phyloP scores from a whole-genome alignment of 257 asterid species.

The Solanum chmielewskii region DNA sequence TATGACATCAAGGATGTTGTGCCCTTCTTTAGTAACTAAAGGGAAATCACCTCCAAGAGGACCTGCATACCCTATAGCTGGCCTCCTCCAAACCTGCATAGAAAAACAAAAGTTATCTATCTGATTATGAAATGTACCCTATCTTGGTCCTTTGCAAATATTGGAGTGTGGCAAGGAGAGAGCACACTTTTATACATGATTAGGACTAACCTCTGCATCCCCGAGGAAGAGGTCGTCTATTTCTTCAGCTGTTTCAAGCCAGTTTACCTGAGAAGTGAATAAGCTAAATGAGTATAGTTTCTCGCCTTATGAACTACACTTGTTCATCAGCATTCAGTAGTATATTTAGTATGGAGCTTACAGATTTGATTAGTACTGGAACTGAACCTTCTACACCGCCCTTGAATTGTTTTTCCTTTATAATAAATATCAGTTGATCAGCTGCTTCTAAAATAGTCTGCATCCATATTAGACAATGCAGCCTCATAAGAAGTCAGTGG shows the following conservation, averaged over 20 bases:
- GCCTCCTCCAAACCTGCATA: conserved; percentile 63
- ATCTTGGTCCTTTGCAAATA: background rate
- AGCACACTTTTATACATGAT: background rate
- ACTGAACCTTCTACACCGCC: conserved; percentile 53
- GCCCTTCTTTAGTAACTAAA: conserved; percentile 57
- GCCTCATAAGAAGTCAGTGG: background rate
- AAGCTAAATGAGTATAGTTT: background rate
- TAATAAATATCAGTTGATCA: conserved; percentile 44
- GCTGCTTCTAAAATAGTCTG: conserved; percentile 59
- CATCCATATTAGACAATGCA: conserved; percentile 28
- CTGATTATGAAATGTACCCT: background rate
- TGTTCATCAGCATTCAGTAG: background rate
- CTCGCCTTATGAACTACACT: background rate
- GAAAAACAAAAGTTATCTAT: background rate
- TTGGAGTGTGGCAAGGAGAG: background rate
- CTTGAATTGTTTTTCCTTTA: conserved; percentile 33
- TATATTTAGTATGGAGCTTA: conserved; percentile 22
- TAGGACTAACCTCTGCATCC: conserved; percentile 60
- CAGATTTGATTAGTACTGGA: conserved; percentile 54
- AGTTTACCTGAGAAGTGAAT: conserved; percentile 31
- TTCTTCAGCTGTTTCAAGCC: conserved; percentile 82
- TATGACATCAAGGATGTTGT: conserved; percentile 56
- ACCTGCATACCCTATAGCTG: conserved; percentile 49
- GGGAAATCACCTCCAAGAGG: conserved; percentile 70
- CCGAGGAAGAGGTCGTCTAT: conserved; percentile 74